A percentile compares a stretch with the other conserved stretches of the same genome.
These are phyloP conservation scores for Monosporascus sp. DNA, from an alignment of 2,329 filamentous ascomycete genomes.

Conservation along the genomic window DNA sequence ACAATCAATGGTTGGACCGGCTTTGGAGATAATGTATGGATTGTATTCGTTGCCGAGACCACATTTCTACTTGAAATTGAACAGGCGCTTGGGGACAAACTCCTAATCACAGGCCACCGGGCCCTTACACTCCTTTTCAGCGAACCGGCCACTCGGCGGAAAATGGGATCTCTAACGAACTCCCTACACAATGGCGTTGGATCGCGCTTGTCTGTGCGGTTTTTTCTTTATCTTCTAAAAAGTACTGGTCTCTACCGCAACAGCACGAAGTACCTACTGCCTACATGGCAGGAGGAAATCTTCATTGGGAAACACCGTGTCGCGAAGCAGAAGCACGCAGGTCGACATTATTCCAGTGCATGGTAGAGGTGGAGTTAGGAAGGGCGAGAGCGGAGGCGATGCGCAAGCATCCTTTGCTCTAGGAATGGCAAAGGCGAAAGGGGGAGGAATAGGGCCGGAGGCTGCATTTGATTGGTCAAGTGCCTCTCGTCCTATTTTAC, in stretches of 20 bases:
- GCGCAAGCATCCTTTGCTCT: neutral
- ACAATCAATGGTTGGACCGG: neutral
- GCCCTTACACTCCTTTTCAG: constrained; percentile 23
- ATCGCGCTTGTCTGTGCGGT: constrained; percentile 17
- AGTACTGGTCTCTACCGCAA: constrained; percentile 11
- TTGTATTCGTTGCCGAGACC: constrained; percentile 14
- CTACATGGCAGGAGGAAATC: neutral
- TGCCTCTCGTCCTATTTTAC: constrained; percentile 12
- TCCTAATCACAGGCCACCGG: constrained; percentile 20
- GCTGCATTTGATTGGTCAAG: neutral
- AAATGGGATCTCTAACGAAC: constrained; percentile 13
- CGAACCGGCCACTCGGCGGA: constrained; percentile 14
- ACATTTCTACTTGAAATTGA: constrained; percentile 14
- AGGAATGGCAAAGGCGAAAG: neutral
- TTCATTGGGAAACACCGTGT: neutral
- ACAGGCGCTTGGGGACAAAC: constrained; percentile 18
- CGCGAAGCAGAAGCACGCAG: neutral
- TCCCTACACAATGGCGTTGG: constrained; percentile 21
- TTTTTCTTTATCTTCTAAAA: constrained; percentile 15
- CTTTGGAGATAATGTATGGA: constrained; percentile 9
- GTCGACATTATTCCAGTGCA: neutral
- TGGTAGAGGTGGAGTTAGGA: neutral
- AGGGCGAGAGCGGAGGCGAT: neutral
- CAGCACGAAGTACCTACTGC: constrained; percentile 2
- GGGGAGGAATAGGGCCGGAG: neutral